These are phyloP conservation scores for Calonectria henricotiae DNA, from an alignment of 2,329 filamentous ascomycete genomes.

Conservation along the genomic window DNA sequence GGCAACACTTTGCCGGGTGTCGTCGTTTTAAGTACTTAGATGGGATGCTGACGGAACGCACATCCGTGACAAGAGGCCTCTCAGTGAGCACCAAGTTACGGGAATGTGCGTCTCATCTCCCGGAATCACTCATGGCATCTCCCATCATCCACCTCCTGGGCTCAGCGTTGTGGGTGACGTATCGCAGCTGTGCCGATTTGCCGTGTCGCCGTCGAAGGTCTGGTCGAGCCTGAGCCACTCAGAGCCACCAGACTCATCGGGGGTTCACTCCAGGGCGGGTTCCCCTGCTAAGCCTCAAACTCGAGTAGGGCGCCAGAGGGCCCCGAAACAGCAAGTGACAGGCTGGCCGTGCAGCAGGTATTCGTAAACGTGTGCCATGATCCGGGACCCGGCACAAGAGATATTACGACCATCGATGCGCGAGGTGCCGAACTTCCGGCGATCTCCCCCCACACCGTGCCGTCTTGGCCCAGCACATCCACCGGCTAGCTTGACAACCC, in stretches of 20 bases:
- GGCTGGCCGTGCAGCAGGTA: constrained; percentile 36
- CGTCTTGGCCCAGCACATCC: constrained; percentile 24
- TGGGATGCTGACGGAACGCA: constrained; percentile 29
- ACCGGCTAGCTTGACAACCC: constrained; percentile 10
- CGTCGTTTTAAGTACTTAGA: constrained; percentile 42
- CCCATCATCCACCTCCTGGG: constrained; percentile 10
- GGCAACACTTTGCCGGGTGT: constrained; percentile 37
- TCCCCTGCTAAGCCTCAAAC: constrained; percentile 33
- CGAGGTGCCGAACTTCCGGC: constrained; percentile 53
- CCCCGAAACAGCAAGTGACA: constrained; percentile 40
- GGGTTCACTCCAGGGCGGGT: constrained; percentile 21
- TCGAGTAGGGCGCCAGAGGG: not conserved
- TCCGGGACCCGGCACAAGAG: constrained; percentile 43
- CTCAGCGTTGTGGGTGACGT: constrained; percentile 28
- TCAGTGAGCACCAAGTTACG: not conserved
- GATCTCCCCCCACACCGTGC: constrained; percentile 42
- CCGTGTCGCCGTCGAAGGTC: constrained; percentile 27
- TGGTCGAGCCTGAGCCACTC: constrained; percentile 26
- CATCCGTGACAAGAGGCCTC: constrained; percentile 34
- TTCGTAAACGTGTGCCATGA: constrained; percentile 47
- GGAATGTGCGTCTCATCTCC: constrained; percentile 24
- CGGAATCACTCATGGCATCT: constrained; percentile 5
- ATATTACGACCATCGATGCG: constrained; percentile 38
- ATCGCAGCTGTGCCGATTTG: constrained; percentile 37
- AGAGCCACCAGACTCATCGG: not conserved